phyloP scores from a whole-genome alignment of 495 filamentous ascomycete genomes.

The Parmelia sp. region DNA sequence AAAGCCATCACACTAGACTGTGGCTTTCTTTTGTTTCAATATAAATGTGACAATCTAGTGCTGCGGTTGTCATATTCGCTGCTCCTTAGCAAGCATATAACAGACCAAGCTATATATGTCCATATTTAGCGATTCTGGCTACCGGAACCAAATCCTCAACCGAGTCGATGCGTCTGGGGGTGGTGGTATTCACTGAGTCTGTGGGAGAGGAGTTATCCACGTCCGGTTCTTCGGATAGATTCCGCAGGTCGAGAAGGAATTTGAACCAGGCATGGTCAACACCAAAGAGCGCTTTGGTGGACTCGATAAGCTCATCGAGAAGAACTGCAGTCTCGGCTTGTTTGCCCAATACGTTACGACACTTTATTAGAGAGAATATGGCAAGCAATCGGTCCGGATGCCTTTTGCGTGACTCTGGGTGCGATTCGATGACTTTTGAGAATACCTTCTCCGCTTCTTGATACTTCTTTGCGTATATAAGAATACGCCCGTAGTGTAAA shows the following conservation, averaged over 20 bases:
- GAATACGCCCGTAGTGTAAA: constrained; percentile 21
- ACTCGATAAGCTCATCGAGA: constrained; percentile 15
- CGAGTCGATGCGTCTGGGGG: not conserved
- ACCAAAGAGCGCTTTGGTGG: constrained; percentile 20
- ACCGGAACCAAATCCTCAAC: not conserved
- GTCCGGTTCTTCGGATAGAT: constrained; percentile 12
- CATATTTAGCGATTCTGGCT: constrained; percentile 14
- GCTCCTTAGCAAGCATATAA: not conserved
- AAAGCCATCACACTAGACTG: not conserved
- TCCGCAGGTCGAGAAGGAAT: constrained; percentile 18
- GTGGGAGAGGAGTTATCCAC: not conserved
- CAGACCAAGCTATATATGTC: constrained; percentile 7
- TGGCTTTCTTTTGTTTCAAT: not conserved
- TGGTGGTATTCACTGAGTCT: not conserved
- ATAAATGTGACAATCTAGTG: too few species aligned
- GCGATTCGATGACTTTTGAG: constrained; percentile 16
- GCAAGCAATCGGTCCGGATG: constrained; percentile 28
- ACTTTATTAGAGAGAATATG: constrained; percentile 23
- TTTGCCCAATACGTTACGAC: constrained; percentile 22
- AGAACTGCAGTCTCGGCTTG: constrained; percentile 19
- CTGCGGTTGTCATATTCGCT: too few species aligned
- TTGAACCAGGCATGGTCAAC: constrained; percentile 14
- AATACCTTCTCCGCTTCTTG: constrained; percentile 22
- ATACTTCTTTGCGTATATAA: constrained; percentile 18
- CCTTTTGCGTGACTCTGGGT: constrained; percentile 18